Base-by-base conservation (phyloP, 768 basidiomycete genomes). In the Mycena galopus region DNA sequence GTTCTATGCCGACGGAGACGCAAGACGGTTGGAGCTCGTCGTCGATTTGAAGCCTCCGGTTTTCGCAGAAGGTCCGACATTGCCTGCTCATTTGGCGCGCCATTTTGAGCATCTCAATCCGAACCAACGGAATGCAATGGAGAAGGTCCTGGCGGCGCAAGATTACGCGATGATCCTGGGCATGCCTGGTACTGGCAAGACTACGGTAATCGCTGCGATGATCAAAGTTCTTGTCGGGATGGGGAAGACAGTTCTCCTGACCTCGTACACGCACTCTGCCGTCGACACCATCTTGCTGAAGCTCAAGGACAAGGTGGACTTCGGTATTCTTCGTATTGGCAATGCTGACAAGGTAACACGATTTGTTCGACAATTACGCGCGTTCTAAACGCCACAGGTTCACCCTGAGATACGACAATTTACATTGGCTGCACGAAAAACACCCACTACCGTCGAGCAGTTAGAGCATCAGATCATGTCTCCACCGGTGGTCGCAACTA, bases 181-280 rank as follows among this genome's bases (percentile, higher is more conserved):
- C 19, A 98, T 99, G 98, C 98, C 98, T 10, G 98, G 98, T 0
- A 99, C 97, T 5, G 97, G 98, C 10, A 99, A 99, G 83, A 98
- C 97, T 51, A 97, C 96, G 1, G 94, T 98, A 5, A 94, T 98
- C 72, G 95, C 94, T 1, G 92, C 95, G 35, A 88, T 98, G 58
- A 96, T 99, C 78, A 88, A 90, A 76, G 88, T 88, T 58, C 82
- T 99, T 17, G 95, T 96, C 2, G 87, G 82, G 44, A 85, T 91
- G 82, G 95, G 95, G 9, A 97, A 98, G 85, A 94, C 89, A 0
- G 94, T 99, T 7, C 82, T 99, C 29, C 82, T 99, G 72, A 94
- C 94, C 9, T 95, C 94, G 55, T 98, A 98, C 80, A 99, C 98
- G 2, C 98, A 99, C 84, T 98, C 97, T 17, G 97, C 98, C 0